phyloP scores from a whole-genome alignment of 2,329 filamentous ascomycete species.

The Verticillium albo-atrum region DNA sequence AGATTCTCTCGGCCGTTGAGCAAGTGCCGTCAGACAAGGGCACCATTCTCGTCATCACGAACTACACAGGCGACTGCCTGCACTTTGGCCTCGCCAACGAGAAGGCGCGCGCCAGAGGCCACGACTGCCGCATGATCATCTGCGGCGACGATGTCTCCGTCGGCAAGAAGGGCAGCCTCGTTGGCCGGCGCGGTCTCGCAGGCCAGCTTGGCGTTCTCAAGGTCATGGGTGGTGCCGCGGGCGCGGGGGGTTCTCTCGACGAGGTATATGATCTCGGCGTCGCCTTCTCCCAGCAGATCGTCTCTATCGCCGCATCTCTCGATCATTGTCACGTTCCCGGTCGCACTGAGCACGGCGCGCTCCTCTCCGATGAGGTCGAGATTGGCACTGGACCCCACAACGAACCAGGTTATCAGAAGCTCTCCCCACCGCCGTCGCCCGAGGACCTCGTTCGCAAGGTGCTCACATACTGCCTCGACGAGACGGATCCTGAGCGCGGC shows the following conservation, averaged over 20 bases:
- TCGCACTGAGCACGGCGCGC: slow-evolving; percentile 40
- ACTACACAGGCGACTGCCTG: slow-evolving; percentile 61
- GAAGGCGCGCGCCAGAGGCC: slow-evolving; percentile 50
- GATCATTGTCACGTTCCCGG: slow-evolving; percentile 59
- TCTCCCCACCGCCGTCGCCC: slow-evolving; percentile 46
- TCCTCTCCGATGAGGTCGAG: slow-evolving; percentile 49
- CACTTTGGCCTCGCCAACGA: slow-evolving; percentile 58
- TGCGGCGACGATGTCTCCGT: slow-evolving; percentile 64
- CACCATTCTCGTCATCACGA: slow-evolving; percentile 57
- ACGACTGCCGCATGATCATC: slow-evolving; percentile 52
- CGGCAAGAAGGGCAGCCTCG: slow-evolving; percentile 50
- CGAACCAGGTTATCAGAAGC: slow-evolving; percentile 56
- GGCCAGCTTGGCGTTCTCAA: slow-evolving; percentile 59
- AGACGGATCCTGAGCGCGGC: slow-evolving; percentile 42
- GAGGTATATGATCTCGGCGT: slow-evolving; percentile 45
- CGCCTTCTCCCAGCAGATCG: slow-evolving; percentile 45
- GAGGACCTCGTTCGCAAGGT: slow-evolving; percentile 51
- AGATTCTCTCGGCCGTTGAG: slow-evolving; percentile 56
- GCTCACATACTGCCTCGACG: slow-evolving; percentile 56
- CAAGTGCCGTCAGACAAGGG: slow-evolving; percentile 50
- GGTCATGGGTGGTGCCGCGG: slow-evolving; percentile 47
- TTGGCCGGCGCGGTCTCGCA: slow-evolving; percentile 57
- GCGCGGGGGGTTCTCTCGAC: slow-evolving; percentile 41
- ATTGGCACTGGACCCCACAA: slow-evolving; percentile 66
- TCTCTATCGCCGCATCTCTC: slow-evolving; percentile 53